Evolutionary conservation across 2,329 filamentous ascomycete species (phyloP).

Genomic region (Sarocladium strictum): DNA sequence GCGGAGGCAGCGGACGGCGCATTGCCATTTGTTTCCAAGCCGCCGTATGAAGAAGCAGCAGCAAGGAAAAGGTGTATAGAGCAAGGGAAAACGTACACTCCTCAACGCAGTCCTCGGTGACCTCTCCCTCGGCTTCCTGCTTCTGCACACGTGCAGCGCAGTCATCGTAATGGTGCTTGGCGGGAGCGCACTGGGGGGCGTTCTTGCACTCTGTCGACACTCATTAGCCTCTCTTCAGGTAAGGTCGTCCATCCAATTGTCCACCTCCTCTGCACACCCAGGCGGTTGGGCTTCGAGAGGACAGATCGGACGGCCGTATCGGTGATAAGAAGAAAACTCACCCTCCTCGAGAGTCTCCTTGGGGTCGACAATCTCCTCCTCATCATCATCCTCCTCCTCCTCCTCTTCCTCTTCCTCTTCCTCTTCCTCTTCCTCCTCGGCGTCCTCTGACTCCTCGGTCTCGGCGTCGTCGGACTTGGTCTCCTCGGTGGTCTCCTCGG

Average conservation of each 20-base stretch:
- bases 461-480: constrained; percentile 39
- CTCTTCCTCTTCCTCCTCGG: constrained; percentile 42
- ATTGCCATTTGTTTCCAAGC: too few species aligned
- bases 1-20: too few species aligned
- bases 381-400: constrained; percentile 67
- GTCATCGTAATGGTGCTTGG: constrained; percentile 98
- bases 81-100: constrained; percentile 73
- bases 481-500: constrained; percentile 40
- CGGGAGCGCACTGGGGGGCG: constrained; percentile 74
- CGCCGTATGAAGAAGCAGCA: too few species aligned
- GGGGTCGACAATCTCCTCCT: constrained; percentile 79
- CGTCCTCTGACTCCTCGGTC: constrained; percentile 30
- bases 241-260: too few species aligned
- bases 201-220: constrained; percentile 72
- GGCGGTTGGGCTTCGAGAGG: too few species aligned
- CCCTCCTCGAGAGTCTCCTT: constrained; percentile 90
- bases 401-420: constrained; percentile 52
- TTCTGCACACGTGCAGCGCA: constrained; percentile 83
- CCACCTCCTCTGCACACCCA: too few species aligned
- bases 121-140: constrained; percentile 60
- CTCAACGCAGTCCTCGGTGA: constrained; percentile 95
- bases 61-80: not conserved
- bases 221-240: not conserved
- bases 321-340: constrained; percentile 41
- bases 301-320: too few species aligned